Evolutionary conservation across 2,329 filamentous ascomycete species (phyloP), one percentile per base, ranked within the genome.

Genomic region (Cucurbitaria berberidis): DNA sequence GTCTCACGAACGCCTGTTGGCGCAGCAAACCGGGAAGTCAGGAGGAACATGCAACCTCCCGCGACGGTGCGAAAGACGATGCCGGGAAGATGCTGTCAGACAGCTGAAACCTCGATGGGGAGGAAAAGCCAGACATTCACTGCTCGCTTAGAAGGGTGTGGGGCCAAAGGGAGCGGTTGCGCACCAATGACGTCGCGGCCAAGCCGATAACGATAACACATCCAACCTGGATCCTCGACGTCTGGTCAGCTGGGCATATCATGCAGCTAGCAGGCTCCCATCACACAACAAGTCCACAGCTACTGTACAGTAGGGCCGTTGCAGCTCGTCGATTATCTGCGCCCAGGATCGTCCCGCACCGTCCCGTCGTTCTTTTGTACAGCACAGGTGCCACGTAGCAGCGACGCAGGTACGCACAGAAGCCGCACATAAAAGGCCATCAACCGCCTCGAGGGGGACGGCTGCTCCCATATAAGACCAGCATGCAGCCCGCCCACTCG

Each of bases 371-470:
- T 57, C 57, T 66, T 67, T 64, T 70, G 66, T 61, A 60, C 66
- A 64, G 64, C 59, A 70, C 61, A 72, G 69, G 69, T 72, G 70
- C 70, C 70, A 73, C 70, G 70, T 72, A 67, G 67, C 68, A 70
- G 62, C 48, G 56, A 66, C 61, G 64, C 67, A 69, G 68, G 68
- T 67, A 69, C 66, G 60, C 64, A 55, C 24, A 56, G 59, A 61
- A 60, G 58, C 59, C 57, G 69, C 64, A 64, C 64, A 53, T 49
- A 57, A 62, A n/a, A 57, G 49, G 56, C 63, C 62, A 68, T 59
- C 27, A 64, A 60, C 30, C 55, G 58, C 63, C 57, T 63, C 55
- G 52, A 61, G 9, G 53, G 41, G 38, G 49, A 51, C 51, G 27
- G 51, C 48, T 55, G 47, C 50, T 45, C 42, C 50, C 55, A 55